Percentiles rank a stretch among this genome's conserved stretches.
phyloP scores from a whole-genome alignment of 495 filamentous ascomycete species.

The Trichocladium uniseriatum region DNA sequence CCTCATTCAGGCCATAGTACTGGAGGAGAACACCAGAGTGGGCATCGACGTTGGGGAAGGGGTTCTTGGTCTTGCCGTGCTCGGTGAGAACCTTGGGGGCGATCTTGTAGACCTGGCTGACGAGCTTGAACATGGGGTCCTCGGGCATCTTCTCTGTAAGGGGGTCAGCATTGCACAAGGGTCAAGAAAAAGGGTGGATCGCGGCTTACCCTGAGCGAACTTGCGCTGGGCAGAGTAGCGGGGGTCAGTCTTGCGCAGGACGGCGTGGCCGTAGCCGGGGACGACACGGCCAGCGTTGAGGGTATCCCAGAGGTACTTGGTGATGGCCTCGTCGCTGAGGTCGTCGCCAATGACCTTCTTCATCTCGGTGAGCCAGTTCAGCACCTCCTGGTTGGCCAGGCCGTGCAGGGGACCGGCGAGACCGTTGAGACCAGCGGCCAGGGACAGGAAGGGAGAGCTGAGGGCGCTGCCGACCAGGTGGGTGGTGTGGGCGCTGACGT shows the following conservation, averaged over 20 bases:
- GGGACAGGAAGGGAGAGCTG: slow-evolving; percentile 92
- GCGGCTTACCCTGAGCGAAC: slow-evolving; percentile 66
- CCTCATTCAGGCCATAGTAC: slow-evolving; percentile 97
- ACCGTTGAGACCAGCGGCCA: slow-evolving; percentile 93
- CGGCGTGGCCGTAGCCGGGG: slow-evolving; percentile 95
- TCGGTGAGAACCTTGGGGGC: slow-evolving; percentile 94
- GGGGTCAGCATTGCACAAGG: slow-evolving; percentile 9
- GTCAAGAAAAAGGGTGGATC: background rate
- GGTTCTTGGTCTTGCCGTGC: slow-evolving; percentile 99
- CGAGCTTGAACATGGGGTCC: slow-evolving; percentile 98
- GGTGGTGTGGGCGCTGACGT: slow-evolving; percentile 96
- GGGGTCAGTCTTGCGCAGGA: slow-evolving; percentile 98
- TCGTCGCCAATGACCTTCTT: slow-evolving; percentile 91
- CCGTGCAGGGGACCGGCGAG: slow-evolving; percentile 96
- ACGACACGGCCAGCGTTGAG: slow-evolving; percentile 93
- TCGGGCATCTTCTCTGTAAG: slow-evolving; percentile 59
- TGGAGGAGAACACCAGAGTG: slow-evolving; percentile 98
- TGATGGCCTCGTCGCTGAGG: slow-evolving; percentile 89
- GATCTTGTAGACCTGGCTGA: slow-evolving; percentile 99
- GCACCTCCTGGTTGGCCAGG: slow-evolving; percentile 97
- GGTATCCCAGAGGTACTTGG: slow-evolving; percentile 94
- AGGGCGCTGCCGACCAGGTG: slow-evolving; percentile 95
- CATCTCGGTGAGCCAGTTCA: slow-evolving; percentile 98
- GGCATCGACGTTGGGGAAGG: slow-evolving; percentile 38
- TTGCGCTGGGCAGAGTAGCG: slow-evolving; percentile 96